Base-by-base conservation (phyloP, 1,284 basidiomycete species). In the Ustilago hordei region DNA sequence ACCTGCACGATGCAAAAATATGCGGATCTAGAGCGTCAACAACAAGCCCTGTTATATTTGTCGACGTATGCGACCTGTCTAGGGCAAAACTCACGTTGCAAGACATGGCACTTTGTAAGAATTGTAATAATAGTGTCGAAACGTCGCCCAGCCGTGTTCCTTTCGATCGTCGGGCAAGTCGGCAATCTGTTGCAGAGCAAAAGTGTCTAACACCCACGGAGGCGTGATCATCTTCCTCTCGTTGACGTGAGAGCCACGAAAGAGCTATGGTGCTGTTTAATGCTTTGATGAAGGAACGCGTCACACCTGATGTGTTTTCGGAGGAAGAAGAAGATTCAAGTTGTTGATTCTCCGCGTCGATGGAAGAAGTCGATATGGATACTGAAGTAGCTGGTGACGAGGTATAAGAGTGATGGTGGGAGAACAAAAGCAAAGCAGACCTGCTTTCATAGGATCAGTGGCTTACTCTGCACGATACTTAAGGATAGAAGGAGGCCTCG, bases 31-130 rank as follows among this genome's bases (percentile, higher is more conserved):
- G 13, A 13, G n/a, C 12, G 8, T 31, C 4, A 19, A 3, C 3
- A 50, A 28, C 12, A 15, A 9, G 8, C 28, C 11, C 28, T 31
- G 38, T 17, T 17, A 31, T 32, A 15, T 11, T 6, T 11, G 43
- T 11, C 7, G n/a, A 32, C 7, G n/a, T 13, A 50, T 6, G 28
- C 6, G n/a, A 13, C 5, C n/a, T 3, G 48, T 32, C 13, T 12
- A 13, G 15, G 23, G 12, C 17, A 28, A 41, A 4, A 62, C 65
- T 61, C 35, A 68, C 65, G 60, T 68, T 32, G 65, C 65, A 12
- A 68, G 23, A 45, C 65, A 68, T 17, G 65, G 65, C 15, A 68
- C 65, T 8, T 68, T 62, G 65, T 68, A 68, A 15, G 65, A 68
- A 19, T 68, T 68, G 35, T 68, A 62, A 36, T 68, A 68, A 41